Conservation (phyloP, 345 rosid genomes). For the Populus euphratica region DNA sequence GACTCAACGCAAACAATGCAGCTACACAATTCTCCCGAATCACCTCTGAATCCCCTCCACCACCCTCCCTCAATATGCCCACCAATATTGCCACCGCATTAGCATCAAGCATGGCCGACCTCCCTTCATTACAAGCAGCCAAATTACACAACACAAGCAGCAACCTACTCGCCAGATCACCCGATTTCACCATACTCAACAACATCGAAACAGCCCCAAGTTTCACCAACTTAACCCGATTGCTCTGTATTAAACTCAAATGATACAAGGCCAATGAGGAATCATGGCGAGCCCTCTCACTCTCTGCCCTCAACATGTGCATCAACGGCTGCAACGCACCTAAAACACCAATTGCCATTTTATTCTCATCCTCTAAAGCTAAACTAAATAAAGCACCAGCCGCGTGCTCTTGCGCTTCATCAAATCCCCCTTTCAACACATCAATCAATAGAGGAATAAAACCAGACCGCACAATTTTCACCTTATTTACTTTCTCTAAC, state of each 20-base stretch:
- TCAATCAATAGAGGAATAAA: conserved; percentile 31
- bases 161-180: conserved; percentile 13
- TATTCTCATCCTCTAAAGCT: conserved; percentile 31
- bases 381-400: conserved; percentile 32
- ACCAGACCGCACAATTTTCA: conserved; percentile 30
- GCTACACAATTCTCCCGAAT: conserved; percentile 28
- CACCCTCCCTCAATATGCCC: conserved; percentile 20
- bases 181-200: conserved; percentile 18
- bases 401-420: conserved; percentile 31
- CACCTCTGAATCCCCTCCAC: conserved; percentile 2
- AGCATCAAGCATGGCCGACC: conserved; percentile 33
- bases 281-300: conserved; percentile 27
- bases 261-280: conserved; percentile 32
- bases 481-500: conserved; percentile 26
- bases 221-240: conserved; percentile 28
- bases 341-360: conserved; percentile 34
- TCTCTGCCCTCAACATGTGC: conserved; percentile 27
- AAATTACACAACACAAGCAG: conserved; percentile 27
- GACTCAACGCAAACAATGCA: conserved; percentile 28
- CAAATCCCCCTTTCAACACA: conserved; percentile 19
- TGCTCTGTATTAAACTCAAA: conserved; percentile 25
- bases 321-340: conserved; percentile 34
- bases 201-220: conserved; percentile 26
- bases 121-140: conserved; percentile 30
- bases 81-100: conserved; percentile 29